Evolutionary conservation across 1,284 basidiomycete species (phyloP).

Genomic region (Heterobasidion irregulare): DNA sequence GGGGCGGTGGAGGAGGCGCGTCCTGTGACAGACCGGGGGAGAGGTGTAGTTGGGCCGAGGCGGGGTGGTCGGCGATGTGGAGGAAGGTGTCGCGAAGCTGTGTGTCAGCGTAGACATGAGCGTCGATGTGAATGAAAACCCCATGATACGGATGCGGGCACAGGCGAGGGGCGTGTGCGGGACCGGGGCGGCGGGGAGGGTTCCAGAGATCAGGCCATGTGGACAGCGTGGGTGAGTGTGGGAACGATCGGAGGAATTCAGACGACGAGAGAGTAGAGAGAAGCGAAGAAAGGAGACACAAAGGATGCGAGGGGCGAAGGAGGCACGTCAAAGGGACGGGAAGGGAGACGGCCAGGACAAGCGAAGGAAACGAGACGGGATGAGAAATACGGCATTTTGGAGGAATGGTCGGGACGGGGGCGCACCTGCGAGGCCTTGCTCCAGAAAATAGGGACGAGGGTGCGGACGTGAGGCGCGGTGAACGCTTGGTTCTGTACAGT

Average conservation of each 20-base stretch:
- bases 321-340: neutral
- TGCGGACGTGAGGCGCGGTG: constrained; percentile 42
- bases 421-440: constrained; percentile 50
- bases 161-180: too few species aligned
- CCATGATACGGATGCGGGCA: too few species aligned
- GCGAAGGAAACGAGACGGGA: neutral
- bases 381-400: neutral
- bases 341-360: neutral
- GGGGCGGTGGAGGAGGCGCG: too few species aligned
- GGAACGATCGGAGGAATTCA: too few species aligned
- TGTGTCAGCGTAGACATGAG: too few species aligned
- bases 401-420: constrained; percentile 2
- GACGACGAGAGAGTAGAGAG: neutral
- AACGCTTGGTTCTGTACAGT: constrained; percentile 45
- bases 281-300: neutral
- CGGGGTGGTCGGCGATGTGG: neutral
- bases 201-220: too few species aligned
- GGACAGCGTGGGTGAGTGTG: too few species aligned
- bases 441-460: constrained; percentile 55
- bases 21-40: neutral
- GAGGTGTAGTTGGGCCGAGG: neutral
- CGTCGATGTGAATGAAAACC: too few species aligned
- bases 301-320: neutral
- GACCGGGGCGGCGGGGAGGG: too few species aligned
- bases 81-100: constrained; percentile 12